Percentiles rank a stretch among this genome's conserved stretches.
These are phyloP conservation scores for Sextonia rubra DNA, from an alignment of 164 flowering plant species.

Conservation along the genomic window DNA sequence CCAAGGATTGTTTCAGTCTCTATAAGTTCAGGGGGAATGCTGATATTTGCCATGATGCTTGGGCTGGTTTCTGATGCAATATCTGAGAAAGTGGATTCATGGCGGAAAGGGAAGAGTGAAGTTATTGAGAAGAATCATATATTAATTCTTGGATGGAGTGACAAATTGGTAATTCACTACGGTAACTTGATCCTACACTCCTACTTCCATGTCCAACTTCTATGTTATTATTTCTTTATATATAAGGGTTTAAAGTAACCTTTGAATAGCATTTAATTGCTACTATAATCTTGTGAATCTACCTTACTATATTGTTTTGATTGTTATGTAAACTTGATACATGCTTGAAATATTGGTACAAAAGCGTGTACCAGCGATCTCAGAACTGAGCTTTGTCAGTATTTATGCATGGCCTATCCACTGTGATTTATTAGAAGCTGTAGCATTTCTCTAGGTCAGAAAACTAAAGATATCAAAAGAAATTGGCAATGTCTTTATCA, in stretches of 20 bases:
- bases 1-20: conserved; percentile 86
- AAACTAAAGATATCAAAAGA: no score
- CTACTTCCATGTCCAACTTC: not conserved
- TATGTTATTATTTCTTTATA: not conserved
- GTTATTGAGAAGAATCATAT: conserved; percentile 86
- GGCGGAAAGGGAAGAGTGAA: conserved; percentile 93
- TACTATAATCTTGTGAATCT: not conserved
- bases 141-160: conserved; percentile 96
- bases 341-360: no score
- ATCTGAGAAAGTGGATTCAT: conserved; percentile 87
- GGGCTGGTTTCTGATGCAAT: conserved; percentile 98
- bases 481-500: no score
- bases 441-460: no score
- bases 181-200: not conserved
- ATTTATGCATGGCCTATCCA: no score
- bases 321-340: not conserved
- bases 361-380: no score
- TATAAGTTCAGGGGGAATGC: conserved; percentile 90
- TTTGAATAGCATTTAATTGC: not conserved
- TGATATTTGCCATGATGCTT: conserved; percentile 97
- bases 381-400: no score
- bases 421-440: no score
- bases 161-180: conserved; percentile 66
- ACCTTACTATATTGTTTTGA: not conserved
- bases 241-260: not conserved